phyloP scores from a whole-genome alignment of 768 basidiomycete genomes.

The Coprinellus aureogranulatus region DNA sequence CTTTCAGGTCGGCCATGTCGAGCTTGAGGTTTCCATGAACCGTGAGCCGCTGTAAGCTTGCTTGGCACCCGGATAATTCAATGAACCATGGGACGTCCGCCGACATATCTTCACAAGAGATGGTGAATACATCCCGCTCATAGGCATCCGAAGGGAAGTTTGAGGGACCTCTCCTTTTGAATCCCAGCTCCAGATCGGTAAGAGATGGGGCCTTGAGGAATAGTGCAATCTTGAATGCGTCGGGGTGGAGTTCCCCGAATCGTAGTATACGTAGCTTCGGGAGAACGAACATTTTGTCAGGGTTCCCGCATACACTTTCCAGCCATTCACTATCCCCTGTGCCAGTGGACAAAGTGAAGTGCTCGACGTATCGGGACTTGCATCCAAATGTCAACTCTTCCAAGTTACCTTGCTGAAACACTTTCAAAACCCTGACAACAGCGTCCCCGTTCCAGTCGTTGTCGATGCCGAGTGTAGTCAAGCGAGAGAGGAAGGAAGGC shows the following conservation, averaged over 20 bases:
- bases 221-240: background rate
- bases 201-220: background rate
- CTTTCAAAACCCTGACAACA: background rate
- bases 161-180: background rate
- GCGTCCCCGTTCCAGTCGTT: background rate
- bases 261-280: background rate
- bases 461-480: background rate
- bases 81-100: background rate
- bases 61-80: background rate
- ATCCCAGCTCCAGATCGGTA: background rate
- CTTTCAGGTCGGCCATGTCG: background rate
- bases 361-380: background rate
- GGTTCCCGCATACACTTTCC: background rate
- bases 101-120: background rate
- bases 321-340: background rate
- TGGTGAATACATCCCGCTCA: background rate
- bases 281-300: background rate
- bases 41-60: background rate
- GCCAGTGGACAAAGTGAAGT: background rate
- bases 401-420: background rate
- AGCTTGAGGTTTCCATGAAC: background rate
- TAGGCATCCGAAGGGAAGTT: background rate
- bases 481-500: background rate
- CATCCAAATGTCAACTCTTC: background rate
- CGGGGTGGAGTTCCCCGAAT: background rate